Evolutionary conservation across 2,329 filamentous ascomycete species (phyloP).

Genomic region (Drechmeria coniospora): DNA sequence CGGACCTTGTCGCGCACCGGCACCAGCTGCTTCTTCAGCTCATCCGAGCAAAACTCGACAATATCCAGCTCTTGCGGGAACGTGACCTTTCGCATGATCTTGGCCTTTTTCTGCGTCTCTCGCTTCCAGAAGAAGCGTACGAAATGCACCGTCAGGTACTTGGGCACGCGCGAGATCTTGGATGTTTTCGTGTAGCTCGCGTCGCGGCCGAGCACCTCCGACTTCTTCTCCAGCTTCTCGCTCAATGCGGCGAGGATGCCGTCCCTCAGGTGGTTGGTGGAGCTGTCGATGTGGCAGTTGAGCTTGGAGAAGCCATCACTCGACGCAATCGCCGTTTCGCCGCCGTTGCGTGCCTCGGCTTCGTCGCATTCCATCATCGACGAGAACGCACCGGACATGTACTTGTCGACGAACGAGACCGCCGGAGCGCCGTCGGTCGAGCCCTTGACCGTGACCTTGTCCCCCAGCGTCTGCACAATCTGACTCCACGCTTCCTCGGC

Average conservation of each 20-base stretch:
- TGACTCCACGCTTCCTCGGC: constrained; percentile 98
- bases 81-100: constrained; percentile 97
- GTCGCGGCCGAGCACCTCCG: constrained; percentile 59
- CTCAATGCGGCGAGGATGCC: constrained; percentile 69
- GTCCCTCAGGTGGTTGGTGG: constrained; percentile 81
- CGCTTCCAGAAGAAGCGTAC: constrained; percentile 97
- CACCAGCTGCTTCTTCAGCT: constrained; percentile 65
- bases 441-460: constrained; percentile 56
- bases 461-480: constrained; percentile 68
- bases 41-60: constrained; percentile 89
- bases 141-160: constrained; percentile 93
- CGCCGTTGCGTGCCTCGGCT: constrained; percentile 54
- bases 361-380: constrained; percentile 75
- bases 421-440: constrained; percentile 30
- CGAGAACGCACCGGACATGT: constrained; percentile 71
- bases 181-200: constrained; percentile 80
- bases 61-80: constrained; percentile 89
- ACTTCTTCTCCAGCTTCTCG: constrained; percentile 85
- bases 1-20: constrained; percentile 95
- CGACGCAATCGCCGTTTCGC: constrained; percentile 52
- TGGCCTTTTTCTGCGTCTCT: constrained; percentile 93
- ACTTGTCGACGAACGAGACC: constrained; percentile 73
- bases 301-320: constrained; percentile 78
- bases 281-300: constrained; percentile 82
- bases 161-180: constrained; percentile 78